A percentile compares a stretch with the other conserved stretches of the same genome.
Conservation (phyloP, 345 rosid species). For the Aquilaria yunnanensis region DNA sequence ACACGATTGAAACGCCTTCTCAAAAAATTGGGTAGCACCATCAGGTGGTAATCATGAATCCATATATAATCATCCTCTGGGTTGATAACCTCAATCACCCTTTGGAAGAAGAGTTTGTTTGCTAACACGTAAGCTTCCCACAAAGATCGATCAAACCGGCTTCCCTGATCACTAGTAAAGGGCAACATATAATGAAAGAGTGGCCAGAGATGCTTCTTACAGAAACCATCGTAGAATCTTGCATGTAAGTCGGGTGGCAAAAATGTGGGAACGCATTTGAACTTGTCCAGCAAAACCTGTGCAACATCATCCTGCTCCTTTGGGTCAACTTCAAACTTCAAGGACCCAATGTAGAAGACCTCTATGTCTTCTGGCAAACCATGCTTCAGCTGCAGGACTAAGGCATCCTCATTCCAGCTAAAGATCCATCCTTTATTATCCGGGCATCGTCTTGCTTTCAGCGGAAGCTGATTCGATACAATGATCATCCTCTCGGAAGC, state of each 20-base stretch:
- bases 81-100: slow-evolving; percentile 35
- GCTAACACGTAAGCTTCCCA: slow-evolving; percentile 42
- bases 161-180: slow-evolving; percentile 27
- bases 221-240: slow-evolving; percentile 41
- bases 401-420: slow-evolving; percentile 36
- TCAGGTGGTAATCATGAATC: slow-evolving; percentile 45
- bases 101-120: slow-evolving; percentile 31
- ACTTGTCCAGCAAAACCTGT: slow-evolving; percentile 24
- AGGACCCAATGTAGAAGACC: slow-evolving; percentile 33
- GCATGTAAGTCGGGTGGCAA: slow-evolving; percentile 28
- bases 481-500: slow-evolving; percentile 26
- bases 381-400: slow-evolving; percentile 29
- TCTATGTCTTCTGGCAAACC: slow-evolving; percentile 32
- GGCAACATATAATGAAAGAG: slow-evolving; percentile 43
- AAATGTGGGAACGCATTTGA: slow-evolving; percentile 38
- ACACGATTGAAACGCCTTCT: slow-evolving; percentile 31
- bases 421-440: slow-evolving; percentile 31
- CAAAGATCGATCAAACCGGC: slow-evolving; percentile 27
- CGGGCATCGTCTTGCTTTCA: slow-evolving; percentile 24
- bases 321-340: slow-evolving; percentile 28
- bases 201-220: slow-evolving; percentile 39
- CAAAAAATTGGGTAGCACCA: slow-evolving; percentile 38
- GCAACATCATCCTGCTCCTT: slow-evolving; percentile 37
- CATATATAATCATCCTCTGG: slow-evolving; percentile 39
- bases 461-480: slow-evolving; percentile 35